Percentiles rank a stretch among this genome's conserved stretches.
Evolutionary conservation across 2,329 filamentous ascomycete genomes (phyloP).

Genomic region (Drechslerella coelobrocha): DNA sequence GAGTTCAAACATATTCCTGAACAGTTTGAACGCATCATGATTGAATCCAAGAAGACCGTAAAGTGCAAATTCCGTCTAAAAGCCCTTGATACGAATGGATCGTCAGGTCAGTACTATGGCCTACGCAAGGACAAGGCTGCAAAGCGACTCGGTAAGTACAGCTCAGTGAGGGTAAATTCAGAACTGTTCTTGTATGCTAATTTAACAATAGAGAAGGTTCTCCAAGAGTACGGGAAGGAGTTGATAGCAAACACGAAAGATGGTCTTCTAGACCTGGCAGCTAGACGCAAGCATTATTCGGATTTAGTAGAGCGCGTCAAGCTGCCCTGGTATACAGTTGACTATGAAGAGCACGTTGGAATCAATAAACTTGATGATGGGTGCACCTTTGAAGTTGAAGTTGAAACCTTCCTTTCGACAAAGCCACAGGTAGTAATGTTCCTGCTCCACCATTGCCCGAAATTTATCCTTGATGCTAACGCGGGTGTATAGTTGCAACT

Average conservation of each 20-base stretch:
- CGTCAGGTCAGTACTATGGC: conserved; percentile 9
- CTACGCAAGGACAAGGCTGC: not conserved
- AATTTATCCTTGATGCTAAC: conserved; percentile 1
- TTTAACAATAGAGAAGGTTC: too few relatives aligned
- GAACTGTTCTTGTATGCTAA: too few relatives aligned
- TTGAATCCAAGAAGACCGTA: conserved; percentile 9
- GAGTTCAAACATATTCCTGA: conserved; percentile 9
- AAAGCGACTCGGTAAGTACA: conserved; percentile 15
- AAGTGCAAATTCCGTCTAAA: conserved; percentile 10
- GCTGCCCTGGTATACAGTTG: not conserved
- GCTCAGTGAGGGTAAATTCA: too few relatives aligned
- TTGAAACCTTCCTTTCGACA: conserved; percentile 7
- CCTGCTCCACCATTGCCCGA: not conserved
- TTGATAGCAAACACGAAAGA: too few relatives aligned
- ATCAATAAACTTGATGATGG: not conserved
- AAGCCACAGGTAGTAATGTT: conserved; percentile 9
- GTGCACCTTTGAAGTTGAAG: conserved; percentile 10
- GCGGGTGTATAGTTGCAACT: conserved; percentile 5
- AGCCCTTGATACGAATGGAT: not conserved
- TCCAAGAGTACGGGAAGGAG: too few relatives aligned
- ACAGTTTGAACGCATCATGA: conserved; percentile 1
- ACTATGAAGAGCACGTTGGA: conserved; percentile 6
- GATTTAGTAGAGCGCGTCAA: not conserved
- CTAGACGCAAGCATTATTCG: too few relatives aligned
- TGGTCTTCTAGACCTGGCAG: too few relatives aligned